A percentile compares a stretch with the other conserved stretches of the same genome.
These are phyloP conservation scores for Boletus rubroflammeus DNA, from an alignment of 768 basidiomycete genomes.

Conservation along the genomic window DNA sequence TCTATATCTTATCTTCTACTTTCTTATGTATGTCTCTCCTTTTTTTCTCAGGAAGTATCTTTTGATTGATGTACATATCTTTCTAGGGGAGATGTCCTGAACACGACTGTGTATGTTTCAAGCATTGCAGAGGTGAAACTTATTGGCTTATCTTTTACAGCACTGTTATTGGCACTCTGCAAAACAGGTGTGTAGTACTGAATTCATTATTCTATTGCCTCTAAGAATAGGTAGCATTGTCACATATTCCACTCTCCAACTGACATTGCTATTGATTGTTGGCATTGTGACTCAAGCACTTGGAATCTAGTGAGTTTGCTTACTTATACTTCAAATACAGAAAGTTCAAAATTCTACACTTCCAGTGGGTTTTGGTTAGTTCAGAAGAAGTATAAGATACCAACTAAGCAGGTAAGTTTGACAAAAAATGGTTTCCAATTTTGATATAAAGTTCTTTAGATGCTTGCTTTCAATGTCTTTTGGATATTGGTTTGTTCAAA, in stretches of 20 bases:
- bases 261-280: constrained; percentile 64
- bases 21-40: constrained; percentile 54
- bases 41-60: not conserved
- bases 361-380: constrained; percentile 62
- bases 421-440: not conserved
- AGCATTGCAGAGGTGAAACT: not conserved
- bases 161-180: constrained; percentile 67
- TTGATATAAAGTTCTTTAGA: constrained; percentile 36
- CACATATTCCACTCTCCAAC: constrained; percentile 66
- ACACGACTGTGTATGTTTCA: constrained; percentile 61
- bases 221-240: constrained; percentile 47
- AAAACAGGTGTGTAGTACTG: constrained; percentile 52
- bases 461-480: constrained; percentile 67
- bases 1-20: constrained; percentile 70
- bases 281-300: constrained; percentile 62
- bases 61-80: not conserved
- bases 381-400: constrained; percentile 58
- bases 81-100: constrained; percentile 67
- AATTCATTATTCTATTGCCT: not conserved
- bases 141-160: constrained; percentile 31
- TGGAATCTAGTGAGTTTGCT: constrained; percentile 59
- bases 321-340: not conserved
- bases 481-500: constrained; percentile 59
- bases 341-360: not conserved
- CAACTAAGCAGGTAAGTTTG: constrained; percentile 50